A percentile compares a stretch with the other conserved stretches of the same genome.
These are phyloP conservation scores for Canavalia gladiata DNA, from an alignment of 306 rosid genomes.

Conservation along the genomic window DNA sequence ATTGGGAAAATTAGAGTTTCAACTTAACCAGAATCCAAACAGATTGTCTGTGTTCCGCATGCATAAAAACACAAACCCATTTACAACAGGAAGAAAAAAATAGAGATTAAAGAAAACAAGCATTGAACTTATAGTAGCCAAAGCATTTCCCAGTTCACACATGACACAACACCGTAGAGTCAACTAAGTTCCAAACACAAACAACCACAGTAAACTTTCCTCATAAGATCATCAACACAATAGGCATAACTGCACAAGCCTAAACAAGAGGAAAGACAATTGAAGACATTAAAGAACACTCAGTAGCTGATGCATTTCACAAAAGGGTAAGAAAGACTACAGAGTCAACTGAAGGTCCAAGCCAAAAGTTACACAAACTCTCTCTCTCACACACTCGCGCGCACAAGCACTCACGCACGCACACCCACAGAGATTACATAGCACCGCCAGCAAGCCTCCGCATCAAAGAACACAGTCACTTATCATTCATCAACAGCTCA, in stretches of 20 bases:
- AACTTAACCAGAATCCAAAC: constrained; percentile 19
- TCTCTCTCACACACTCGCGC: neutral
- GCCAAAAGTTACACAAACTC: constrained; percentile 37
- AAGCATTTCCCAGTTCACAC: constrained; percentile 26
- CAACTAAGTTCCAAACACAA: constrained; percentile 49
- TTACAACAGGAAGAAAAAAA: neutral
- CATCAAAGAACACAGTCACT: constrained; percentile 38
- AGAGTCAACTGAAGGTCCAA: constrained; percentile 43
- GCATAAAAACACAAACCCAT: constrained; percentile 6
- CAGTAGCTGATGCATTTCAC: constrained; percentile 41
- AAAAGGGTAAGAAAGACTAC: constrained; percentile 21
- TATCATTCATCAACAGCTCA: constrained; percentile 40
- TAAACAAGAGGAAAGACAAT: constrained; percentile 32
- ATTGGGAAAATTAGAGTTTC: neutral
- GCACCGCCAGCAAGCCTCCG: constrained; percentile 50
- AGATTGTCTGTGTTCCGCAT: neutral
- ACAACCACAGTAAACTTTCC: constrained; percentile 7
- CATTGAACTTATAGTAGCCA: constrained; percentile 19
- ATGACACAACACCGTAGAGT: constrained; percentile 37
- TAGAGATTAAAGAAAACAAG: constrained; percentile 9
- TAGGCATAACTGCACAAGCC: constrained; percentile 29
- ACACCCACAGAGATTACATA: constrained; percentile 43
- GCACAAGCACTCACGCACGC: neutral
- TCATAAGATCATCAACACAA: constrained; percentile 8
- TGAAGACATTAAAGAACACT: constrained; percentile 1